Evolutionary conservation across 768 basidiomycete species (phyloP).

Genomic region (Mycena sanguinolenta): DNA sequence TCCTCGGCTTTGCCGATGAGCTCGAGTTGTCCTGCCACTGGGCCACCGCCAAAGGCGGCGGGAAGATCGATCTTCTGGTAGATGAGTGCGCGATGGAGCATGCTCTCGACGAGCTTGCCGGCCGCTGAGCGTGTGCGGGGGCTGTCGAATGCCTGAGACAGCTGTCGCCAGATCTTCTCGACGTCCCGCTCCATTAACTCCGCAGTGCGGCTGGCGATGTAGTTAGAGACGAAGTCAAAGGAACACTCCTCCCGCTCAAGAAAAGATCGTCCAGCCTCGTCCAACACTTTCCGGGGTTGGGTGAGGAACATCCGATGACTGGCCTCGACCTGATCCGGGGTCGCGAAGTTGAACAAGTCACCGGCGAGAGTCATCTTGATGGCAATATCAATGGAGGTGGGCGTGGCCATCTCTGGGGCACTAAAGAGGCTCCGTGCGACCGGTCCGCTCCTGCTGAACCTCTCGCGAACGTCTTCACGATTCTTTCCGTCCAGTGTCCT

Average conservation of each 20-base stretch:
- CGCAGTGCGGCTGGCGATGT: not conserved
- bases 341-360: not conserved
- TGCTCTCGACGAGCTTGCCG: conserved; percentile 18
- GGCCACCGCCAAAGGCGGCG: not conserved
- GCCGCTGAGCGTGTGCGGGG: conserved; percentile 1
- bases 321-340: not conserved
- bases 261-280: not conserved
- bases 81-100: conserved; percentile 12
- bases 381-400: not conserved
- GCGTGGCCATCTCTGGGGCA: accelerated
- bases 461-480: not conserved
- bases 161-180: not conserved
- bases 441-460: not conserved
- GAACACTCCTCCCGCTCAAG: not conserved
- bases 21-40: not conserved
- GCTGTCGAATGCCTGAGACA: not conserved
- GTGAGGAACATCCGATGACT: conserved; percentile 2
- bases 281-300: not conserved
- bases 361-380: not conserved
- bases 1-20: not conserved
- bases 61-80: not conserved
- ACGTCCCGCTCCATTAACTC: not conserved
- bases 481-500: not conserved
- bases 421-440: conserved; percentile 8
- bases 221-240: not conserved